Evolutionary conservation across 768 basidiomycete species (phyloP), one percentile per base, ranked within the genome.

Genomic region (Thelephora ganbajun): DNA sequence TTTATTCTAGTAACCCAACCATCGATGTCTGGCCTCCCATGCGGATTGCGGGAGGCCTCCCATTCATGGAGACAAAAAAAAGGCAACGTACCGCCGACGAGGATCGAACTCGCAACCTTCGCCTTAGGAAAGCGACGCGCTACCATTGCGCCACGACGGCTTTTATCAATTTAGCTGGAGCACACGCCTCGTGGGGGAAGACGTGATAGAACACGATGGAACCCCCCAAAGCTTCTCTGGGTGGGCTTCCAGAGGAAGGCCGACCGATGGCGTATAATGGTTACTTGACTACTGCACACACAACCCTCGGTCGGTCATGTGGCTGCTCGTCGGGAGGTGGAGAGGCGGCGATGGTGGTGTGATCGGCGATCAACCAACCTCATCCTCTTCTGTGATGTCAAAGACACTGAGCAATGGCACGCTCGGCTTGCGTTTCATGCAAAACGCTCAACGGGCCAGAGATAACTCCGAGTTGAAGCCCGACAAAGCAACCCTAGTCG

Each of bases 361-460:
- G 26, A 30, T 30, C 26, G 26, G 26, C 26, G 26, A 30, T 30
- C 26, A 9, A 9, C 26, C 26, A 30, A 30, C 26, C 26, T 9
- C 26, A 9, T 41, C 39, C 9, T 41, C n/a, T 11, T 41, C 18
- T 9, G 68, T 66, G 67, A 59, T 69, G 12, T 64, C 64, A 26
- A 80, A 77, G 60, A 67, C 70, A 2, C 67, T 83, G 34, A 83
- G 81, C 60, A 72, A 69, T 22, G 71, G 79, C 23, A 82, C 80
- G 0, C 66, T 83, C 7, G 73, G 75, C 54, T 68, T 84, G 39
- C 73, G 74, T 2, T 83, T 83, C 58, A 83, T 83, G 81, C 81
- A 80, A 59, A 80, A 80, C 62, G 76, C 80, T 0, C 72, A 75
- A 2, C 69, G 74, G 1, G 66, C 72, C 18, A 76, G 78, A 50